Evolutionary conservation across 164 flowering plant species (phyloP).

Genomic region (Vitis labrusca): DNA sequence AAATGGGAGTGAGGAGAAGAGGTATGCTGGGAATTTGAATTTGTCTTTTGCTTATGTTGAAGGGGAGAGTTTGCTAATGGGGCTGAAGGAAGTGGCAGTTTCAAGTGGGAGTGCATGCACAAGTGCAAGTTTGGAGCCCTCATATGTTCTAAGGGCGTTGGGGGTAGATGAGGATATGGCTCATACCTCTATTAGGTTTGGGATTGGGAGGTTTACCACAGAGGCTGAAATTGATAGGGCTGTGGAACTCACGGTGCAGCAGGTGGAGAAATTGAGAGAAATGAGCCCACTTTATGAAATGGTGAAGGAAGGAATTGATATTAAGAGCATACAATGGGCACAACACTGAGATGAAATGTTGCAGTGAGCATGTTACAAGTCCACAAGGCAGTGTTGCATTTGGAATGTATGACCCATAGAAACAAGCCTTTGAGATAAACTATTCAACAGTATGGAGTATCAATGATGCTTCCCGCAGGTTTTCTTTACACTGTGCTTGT

Average conservation of each 20-base stretch:
- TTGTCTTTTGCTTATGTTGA: conserved; percentile 92
- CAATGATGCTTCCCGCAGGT: no score
- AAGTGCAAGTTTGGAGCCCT: conserved; percentile 94
- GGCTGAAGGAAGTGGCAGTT: conserved; percentile 95
- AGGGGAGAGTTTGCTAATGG: conserved; percentile 96
- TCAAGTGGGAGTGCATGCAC: conserved; percentile 98
- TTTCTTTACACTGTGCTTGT: no score
- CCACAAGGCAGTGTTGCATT: no score
- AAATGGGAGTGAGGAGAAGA: conserved; percentile 79
- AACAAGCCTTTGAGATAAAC: no score
- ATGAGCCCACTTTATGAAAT: conserved; percentile 99
- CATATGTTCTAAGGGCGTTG: conserved; percentile 89
- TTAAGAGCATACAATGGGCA: conserved; percentile 89
- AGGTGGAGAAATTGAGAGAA: conserved; percentile 90
- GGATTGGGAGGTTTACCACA: conserved; percentile 95
- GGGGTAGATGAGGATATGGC: conserved; percentile 99
- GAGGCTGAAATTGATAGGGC: conserved; percentile 92
- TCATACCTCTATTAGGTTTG: conserved; percentile 92
- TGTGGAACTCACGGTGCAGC: conserved; percentile 80
- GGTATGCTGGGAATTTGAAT: conserved; percentile 90
- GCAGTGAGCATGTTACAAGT: no score
- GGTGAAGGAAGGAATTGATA: conserved; percentile 94
- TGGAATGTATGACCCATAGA: no score
- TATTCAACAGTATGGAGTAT: no score
- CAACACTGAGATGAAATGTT: conserved; percentile 69